A percentile compares a stretch with the other conserved stretches of the same genome.
Evolutionary conservation across 139 green algal species (phyloP).

Genomic region (Picochlorum sp.): DNA sequence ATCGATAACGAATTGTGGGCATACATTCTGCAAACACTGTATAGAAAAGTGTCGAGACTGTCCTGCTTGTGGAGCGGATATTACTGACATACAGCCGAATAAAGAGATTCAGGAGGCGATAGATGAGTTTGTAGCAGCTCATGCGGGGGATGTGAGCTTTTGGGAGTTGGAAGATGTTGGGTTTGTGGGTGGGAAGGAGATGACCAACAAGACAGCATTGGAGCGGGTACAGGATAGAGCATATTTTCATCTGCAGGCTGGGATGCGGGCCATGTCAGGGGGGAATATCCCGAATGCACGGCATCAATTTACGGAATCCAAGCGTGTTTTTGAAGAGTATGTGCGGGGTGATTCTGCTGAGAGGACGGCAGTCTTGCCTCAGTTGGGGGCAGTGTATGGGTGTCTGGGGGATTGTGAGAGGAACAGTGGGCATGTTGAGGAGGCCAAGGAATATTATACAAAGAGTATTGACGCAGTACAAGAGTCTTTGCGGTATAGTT

Average conservation of each 20-base stretch:
- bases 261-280: slow-evolving; percentile 15
- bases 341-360: neutral
- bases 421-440: neutral
- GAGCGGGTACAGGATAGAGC: neutral
- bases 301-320: slow-evolving; percentile 14
- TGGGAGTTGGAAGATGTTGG: slow-evolving; percentile 19
- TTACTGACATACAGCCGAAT: slow-evolving; percentile 7
- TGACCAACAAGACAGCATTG: neutral
- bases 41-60: slow-evolving; percentile 16
- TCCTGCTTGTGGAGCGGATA: slow-evolving; percentile 24
- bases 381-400: slow-evolving; percentile 20
- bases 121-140: slow-evolving; percentile 19
- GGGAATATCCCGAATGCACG: slow-evolving; percentile 9
- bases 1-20: slow-evolving; percentile 13
- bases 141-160: slow-evolving; percentile 18
- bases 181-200: neutral
- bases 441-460: slow-evolving; percentile 11
- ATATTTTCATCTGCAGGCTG: slow-evolving; percentile 26
- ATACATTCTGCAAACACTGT: slow-evolving; percentile 25
- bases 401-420: slow-evolving; percentile 31
- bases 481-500: neutral
- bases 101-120: slow-evolving; percentile 11
- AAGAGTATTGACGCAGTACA: slow-evolving; percentile 8
- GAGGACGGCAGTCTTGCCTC: neutral
- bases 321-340: slow-evolving; percentile 1